These are phyloP conservation scores for Cytospora piceicola DNA, from an alignment of 2,329 filamentous ascomycete species.

Conservation along the genomic window DNA sequence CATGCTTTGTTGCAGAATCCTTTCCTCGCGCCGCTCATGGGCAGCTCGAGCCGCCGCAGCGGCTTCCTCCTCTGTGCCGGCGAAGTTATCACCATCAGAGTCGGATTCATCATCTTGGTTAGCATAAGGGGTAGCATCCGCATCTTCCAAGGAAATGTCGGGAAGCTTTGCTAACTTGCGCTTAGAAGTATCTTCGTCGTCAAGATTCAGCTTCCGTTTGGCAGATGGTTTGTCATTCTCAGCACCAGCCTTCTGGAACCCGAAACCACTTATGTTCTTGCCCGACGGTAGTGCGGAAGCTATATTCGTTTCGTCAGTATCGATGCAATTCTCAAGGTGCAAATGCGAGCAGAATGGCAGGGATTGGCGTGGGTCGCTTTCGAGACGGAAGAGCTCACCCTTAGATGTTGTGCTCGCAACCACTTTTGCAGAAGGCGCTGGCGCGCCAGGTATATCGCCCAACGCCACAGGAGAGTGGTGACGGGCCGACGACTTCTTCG, in stretches of 20 bases:
- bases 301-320: slow-evolving; percentile 31
- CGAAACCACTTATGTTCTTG: slow-evolving; percentile 79
- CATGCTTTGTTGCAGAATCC: slow-evolving; percentile 55
- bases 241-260: slow-evolving; percentile 69
- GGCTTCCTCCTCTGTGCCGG: slow-evolving; percentile 83
- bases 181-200: slow-evolving; percentile 83
- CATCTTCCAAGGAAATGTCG: slow-evolving; percentile 68
- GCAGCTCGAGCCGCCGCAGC: slow-evolving; percentile 84
- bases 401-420: slow-evolving; percentile 30
- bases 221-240: slow-evolving; percentile 69
- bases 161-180: slow-evolving; percentile 92
- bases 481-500: slow-evolving; percentile 72
- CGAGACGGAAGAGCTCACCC: slow-evolving; percentile 32
- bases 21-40: slow-evolving; percentile 80
- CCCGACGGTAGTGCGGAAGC: slow-evolving; percentile 60
- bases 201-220: slow-evolving; percentile 80
- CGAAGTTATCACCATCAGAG: slow-evolving; percentile 76
- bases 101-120: slow-evolving; percentile 65
- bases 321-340: not conserved
- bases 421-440: slow-evolving; percentile 34
- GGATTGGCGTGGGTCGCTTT: not conserved
- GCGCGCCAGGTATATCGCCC: slow-evolving; percentile 50
- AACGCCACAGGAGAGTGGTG: slow-evolving; percentile 58
- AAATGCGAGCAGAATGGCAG: not conserved
- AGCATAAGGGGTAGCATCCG: slow-evolving; percentile 63